A percentile compares a stretch with the other conserved stretches of the same genome.
Evolutionary conservation across 176 grass and related monocot genomes (phyloP).

Genomic region (Aegilops speltoides): DNA sequence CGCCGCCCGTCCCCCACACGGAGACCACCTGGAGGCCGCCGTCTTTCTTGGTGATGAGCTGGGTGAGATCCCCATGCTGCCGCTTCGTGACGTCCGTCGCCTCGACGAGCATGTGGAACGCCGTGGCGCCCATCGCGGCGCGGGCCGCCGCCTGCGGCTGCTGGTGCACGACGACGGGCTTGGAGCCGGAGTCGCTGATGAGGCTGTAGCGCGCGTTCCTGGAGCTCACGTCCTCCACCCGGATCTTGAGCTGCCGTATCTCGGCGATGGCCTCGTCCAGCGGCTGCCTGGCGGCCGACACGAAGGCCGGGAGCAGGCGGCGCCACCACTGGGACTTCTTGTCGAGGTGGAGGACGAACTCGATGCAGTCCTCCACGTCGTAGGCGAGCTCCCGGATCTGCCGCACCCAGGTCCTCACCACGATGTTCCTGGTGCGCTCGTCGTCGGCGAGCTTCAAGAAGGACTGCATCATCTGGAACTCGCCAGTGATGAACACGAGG

Average conservation of each 20-base stretch:
- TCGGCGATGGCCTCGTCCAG: not conserved
- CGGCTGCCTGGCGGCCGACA: not conserved
- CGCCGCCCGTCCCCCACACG: not conserved
- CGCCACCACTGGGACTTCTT: constrained; percentile 13
- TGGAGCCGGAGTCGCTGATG: not conserved
- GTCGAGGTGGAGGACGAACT: constrained; percentile 16
- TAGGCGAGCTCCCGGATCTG: constrained; percentile 27
- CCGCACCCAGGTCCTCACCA: constrained; percentile 19
- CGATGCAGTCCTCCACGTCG: constrained; percentile 33
- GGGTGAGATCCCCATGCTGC: not conserved
- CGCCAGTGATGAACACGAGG: constrained; percentile 14
- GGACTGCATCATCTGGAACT: constrained; percentile 38
- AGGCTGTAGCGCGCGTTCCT: constrained; percentile 7
- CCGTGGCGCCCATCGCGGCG: not conserved
- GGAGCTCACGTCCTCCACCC: constrained; percentile 15
- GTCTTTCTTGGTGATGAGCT: not conserved
- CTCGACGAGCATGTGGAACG: not conserved
- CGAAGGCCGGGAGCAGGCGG: constrained; percentile 1
- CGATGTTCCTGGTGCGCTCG: not conserved
- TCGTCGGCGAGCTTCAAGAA: constrained; percentile 5
- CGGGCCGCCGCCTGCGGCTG: not conserved
- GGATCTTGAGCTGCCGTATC: constrained; percentile 13
- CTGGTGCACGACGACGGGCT: not conserved
- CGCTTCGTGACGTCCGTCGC: not conserved
- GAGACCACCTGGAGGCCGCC: not conserved